phyloP scores from a whole-genome alignment of 2,329 filamentous ascomycete species.

The Paracamarosporium sp. region DNA sequence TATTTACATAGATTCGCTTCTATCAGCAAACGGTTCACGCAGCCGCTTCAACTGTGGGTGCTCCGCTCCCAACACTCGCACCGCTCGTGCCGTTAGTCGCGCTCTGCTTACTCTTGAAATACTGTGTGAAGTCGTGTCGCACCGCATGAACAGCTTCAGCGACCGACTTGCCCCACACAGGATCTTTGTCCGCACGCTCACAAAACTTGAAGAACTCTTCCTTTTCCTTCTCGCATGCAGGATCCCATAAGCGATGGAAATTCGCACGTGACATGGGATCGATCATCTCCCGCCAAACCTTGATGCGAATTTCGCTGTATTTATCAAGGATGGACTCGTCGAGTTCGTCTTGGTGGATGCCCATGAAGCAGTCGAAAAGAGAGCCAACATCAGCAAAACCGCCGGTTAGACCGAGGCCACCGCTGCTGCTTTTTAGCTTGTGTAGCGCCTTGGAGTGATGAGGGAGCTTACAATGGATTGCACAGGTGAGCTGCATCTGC shows the following conservation, averaged over 20 bases:
- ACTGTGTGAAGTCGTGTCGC: conserved; percentile 44
- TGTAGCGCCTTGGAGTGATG: background rate
- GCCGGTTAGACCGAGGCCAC: conserved; percentile 68
- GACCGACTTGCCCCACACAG: conserved; percentile 32
- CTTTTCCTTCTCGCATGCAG: conserved; percentile 28
- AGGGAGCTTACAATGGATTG: conserved; percentile 52
- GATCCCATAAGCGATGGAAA: conserved; percentile 44
- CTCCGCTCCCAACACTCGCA: conserved; percentile 13
- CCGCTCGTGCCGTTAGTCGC: conserved; percentile 19
- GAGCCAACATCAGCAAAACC: conserved; percentile 70
- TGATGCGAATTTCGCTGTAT: conserved; percentile 42
- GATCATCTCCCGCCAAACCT: conserved; percentile 43
- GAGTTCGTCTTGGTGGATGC: conserved; percentile 41
- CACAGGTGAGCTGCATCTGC: conserved; percentile 69
- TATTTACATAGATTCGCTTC: conserved; percentile 3
- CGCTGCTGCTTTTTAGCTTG: conserved; percentile 38
- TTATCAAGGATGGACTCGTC: conserved; percentile 44
- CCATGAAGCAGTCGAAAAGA: conserved; percentile 64
- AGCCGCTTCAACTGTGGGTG: background rate
- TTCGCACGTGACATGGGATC: conserved; percentile 50
- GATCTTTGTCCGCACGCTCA: conserved; percentile 35
- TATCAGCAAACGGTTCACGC: background rate
- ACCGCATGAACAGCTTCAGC: conserved; percentile 35
- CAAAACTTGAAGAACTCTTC: conserved; percentile 45
- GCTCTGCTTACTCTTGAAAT: conserved; percentile 39